Evolutionary conservation across 148 eudicot genomes (phyloP).

Genomic region (Chenopodium formosanum): DNA sequence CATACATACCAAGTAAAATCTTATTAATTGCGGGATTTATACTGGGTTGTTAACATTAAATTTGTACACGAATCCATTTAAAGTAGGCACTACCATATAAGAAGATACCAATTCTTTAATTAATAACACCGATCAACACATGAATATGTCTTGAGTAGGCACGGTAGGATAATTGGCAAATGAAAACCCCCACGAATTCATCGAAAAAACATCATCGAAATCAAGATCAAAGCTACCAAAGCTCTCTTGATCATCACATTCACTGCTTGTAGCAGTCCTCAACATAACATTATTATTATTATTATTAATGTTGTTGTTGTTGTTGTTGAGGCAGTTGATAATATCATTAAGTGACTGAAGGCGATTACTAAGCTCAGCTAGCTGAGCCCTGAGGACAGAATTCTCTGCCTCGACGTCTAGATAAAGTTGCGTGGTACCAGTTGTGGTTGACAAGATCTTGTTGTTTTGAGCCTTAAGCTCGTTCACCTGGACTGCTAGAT

Average conservation of each 20-base stretch:
- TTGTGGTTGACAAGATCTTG: slow-evolving; percentile 33
- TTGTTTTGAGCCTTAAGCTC: slow-evolving; percentile 45
- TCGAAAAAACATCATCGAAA: slow-evolving; percentile 23
- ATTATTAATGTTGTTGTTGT: background rate
- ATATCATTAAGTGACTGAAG: slow-evolving; percentile 54
- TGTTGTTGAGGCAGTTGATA: slow-evolving; percentile 14
- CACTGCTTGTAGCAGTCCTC: background rate
- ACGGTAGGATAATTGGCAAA: slow-evolving; percentile 4
- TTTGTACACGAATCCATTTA: no score
- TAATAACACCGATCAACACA: slow-evolving; percentile 12
- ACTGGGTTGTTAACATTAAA: background rate
- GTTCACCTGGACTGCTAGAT: slow-evolving; percentile 34
- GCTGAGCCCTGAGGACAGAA: slow-evolving; percentile 60
- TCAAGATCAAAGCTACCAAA: slow-evolving; percentile 27
- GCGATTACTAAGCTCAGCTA: slow-evolving; percentile 55
- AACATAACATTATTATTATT: background rate
- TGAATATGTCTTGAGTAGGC: slow-evolving; percentile 17
- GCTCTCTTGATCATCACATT: slow-evolving; percentile 17
- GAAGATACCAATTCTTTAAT: background rate
- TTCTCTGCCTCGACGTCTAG: slow-evolving; percentile 59
- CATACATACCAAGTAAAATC: no score
- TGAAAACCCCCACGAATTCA: slow-evolving; percentile 19
- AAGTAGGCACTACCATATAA: no score
- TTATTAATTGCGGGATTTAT: background rate
- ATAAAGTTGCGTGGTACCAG: slow-evolving; percentile 37